Base-by-base conservation (phyloP, 768 basidiomycete genomes). In the Mycena epipterygia region DNA sequence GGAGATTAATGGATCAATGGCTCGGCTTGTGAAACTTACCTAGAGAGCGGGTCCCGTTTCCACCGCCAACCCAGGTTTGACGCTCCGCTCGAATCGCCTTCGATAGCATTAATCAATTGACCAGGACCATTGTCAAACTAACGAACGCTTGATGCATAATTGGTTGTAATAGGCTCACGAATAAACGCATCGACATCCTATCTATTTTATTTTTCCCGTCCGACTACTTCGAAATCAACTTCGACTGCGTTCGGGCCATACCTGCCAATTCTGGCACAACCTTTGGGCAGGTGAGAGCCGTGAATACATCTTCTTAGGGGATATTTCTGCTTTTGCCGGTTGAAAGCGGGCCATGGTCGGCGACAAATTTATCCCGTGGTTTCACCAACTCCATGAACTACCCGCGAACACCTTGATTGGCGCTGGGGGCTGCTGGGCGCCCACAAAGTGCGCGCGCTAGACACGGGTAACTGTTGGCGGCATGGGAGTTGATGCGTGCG, bases 1-100 rank as follows among this genome's bases (percentile, higher is more conserved):
- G 93, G 93, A 78, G 79, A 30, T 79, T 82, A 73, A 84, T 93
- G 82, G 90, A 90, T 75, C 79, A 61, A 5, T 94, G 92, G 93
- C 74, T 92, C 48, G 76, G 42, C 16, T 42, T 65, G 51, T 73
- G 58, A 73, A 44, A 42, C 48, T 13, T 58, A 39, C 33, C 44
- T 68, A 57, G 32, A 67, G 57, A 23, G 57, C 57, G 57, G 42
- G n/a, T 37, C 41, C 42, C 53, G 52, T 25, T 29, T 29, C 57
- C 39, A 42, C 62, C 27, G 56, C 48, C 48, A 51, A 60, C 12
- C 57, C 21, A 59, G 63, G 69, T 70, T 69, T 32, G 58, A 23
- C 27, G 5, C 44, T 16, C 63, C 69, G 69, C 42, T 60, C 41
- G 13, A 65, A 65, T 70, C 57, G 69, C 63, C 57, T 37, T 33